A percentile compares a stretch with the other conserved stretches of the same genome.
phyloP scores from a whole-genome alignment of 495 filamentous ascomycete species.

The Articulospora tetracladia region DNA sequence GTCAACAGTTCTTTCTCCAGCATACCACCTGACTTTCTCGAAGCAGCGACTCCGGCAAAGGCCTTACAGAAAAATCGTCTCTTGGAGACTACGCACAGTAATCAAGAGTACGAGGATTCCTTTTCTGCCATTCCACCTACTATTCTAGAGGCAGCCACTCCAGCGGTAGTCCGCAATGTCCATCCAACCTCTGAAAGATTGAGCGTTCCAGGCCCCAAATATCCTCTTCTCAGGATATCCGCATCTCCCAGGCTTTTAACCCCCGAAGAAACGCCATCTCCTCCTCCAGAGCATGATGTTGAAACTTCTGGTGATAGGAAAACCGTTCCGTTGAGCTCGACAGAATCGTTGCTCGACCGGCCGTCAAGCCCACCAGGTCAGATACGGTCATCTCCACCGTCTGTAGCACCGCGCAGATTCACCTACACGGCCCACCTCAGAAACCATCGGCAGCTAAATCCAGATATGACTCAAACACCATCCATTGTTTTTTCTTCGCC shows the following conservation, averaged over 20 bases:
- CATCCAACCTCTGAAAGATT: constrained; percentile 1
- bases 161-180: constrained; percentile 24
- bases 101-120: constrained; percentile 40
- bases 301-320: background rate
- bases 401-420: constrained; percentile 21
- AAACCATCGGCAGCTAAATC: constrained; percentile 17
- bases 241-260: constrained; percentile 39
- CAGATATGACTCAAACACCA: constrained; percentile 24
- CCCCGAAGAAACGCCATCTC: constrained; percentile 52
- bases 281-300: constrained; percentile 26
- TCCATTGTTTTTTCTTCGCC: constrained; percentile 30
- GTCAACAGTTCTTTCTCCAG: constrained; percentile 27
- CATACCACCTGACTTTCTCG: constrained; percentile 12
- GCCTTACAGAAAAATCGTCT: background rate
- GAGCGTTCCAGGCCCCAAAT: constrained; percentile 3
- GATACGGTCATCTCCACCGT: constrained; percentile 25
- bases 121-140: constrained; percentile 47
- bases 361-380: background rate
- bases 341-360: background rate
- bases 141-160: constrained; percentile 45
- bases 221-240: background rate
- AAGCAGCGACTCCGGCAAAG: constrained; percentile 21
- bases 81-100: background rate
- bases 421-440: constrained; percentile 26
- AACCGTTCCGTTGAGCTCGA: background rate